A percentile compares a stretch with the other conserved stretches of the same genome.
phyloP scores from a whole-genome alignment of 139 green algal species.

The Chlamydomonas urium region DNA sequence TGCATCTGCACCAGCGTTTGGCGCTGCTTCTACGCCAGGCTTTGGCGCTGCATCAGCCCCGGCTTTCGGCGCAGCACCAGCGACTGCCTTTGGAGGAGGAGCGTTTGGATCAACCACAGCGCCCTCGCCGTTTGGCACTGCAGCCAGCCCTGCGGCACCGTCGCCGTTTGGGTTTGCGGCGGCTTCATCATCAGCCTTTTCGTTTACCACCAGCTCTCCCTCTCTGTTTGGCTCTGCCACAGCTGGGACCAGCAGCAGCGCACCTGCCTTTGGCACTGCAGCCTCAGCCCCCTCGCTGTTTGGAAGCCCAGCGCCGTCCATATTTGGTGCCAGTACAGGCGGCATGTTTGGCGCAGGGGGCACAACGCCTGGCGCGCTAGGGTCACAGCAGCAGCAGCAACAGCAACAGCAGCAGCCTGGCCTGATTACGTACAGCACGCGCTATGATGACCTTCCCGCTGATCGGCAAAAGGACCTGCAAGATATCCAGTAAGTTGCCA shows the following conservation, averaged over 20 bases:
- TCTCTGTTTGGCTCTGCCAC: not conserved
- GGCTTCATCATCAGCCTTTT: not conserved
- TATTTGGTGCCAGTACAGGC: not conserved
- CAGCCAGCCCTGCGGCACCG: not conserved
- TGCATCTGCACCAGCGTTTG: conserved; percentile 2
- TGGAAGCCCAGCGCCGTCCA: conserved; percentile 2
- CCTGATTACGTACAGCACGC: conserved; percentile 36
- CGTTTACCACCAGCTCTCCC: conserved; percentile 9
- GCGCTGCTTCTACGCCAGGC: not conserved
- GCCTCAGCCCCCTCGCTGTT: conserved; percentile 9
- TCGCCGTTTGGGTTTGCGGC: not conserved
- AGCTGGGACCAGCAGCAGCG: not conserved
- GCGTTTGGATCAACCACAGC: too few species aligned
- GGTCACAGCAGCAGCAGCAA: conserved; percentile 3
- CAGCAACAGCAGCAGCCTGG: conserved; percentile 17
- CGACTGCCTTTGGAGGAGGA: too few species aligned
- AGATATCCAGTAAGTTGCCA: conserved; percentile 35
- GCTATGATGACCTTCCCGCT: conserved; percentile 32
- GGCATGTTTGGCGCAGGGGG: not conserved
- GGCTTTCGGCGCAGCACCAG: conserved; percentile 7
- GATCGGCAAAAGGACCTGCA: conserved; percentile 31
- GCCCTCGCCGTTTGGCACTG: not conserved
- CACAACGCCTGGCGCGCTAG: not conserved
- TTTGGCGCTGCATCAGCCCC: conserved; percentile 13
- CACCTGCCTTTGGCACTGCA: not conserved